A percentile compares a stretch with the other conserved stretches of the same genome.
Conservation (phyloP, 202 grass and related monocot species). For the Hordeum pubiflorum region DNA sequence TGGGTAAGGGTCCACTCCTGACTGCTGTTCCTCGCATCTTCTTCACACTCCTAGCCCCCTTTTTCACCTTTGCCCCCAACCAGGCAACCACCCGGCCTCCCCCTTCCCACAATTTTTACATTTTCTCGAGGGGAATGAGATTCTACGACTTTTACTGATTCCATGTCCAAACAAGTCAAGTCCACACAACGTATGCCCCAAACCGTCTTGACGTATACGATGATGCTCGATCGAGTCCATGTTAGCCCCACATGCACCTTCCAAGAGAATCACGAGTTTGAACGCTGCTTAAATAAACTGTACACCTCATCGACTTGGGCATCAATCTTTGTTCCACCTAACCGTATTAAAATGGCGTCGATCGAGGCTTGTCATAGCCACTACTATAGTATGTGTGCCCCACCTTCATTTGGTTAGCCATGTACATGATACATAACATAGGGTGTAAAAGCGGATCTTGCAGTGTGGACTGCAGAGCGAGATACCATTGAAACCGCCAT, state of each 20-base stretch:
- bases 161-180: slow-evolving; percentile 23
- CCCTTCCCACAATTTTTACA: slow-evolving; percentile 18
- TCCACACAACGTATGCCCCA: slow-evolving; percentile 30
- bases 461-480: not conserved
- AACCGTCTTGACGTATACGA: slow-evolving; percentile 29
- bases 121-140: not conserved
- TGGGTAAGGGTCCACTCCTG: not conserved
- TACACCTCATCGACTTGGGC: not conserved
- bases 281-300: not conserved
- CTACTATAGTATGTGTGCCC: not conserved
- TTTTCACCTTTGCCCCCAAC: slow-evolving; percentile 3
- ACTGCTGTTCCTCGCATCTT: slow-evolving; percentile 24
- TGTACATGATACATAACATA: too few relatives aligned
- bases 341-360: not conserved
- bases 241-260: not conserved
- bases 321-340: not conserved
- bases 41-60: slow-evolving; percentile 1
- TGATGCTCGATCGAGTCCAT: slow-evolving; percentile 14
- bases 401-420: not conserved
- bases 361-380: not conserved
- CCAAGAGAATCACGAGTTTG: not conserved
- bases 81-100: not conserved
- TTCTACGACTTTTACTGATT: slow-evolving; percentile 35
- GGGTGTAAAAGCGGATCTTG: slow-evolving; percentile 25
- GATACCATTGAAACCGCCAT: not conserved